Evolutionary conservation across 2,329 filamentous ascomycete genomes (phyloP), one percentile per base, ranked within the genome.

Genomic region (Hymenoscyphus infarciens): DNA sequence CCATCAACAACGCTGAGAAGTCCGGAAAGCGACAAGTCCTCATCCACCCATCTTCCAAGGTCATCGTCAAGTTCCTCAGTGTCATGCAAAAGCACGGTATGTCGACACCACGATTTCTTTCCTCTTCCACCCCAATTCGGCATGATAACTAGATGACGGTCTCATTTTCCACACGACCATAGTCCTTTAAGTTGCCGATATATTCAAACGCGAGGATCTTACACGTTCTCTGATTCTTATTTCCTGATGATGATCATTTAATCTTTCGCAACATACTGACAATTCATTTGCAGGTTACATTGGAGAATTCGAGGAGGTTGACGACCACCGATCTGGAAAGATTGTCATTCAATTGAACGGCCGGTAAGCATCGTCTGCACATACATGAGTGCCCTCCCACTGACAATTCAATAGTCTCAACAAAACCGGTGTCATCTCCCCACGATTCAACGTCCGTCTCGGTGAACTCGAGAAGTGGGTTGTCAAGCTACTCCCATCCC

Each of bases 1-100:
- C 88, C 85, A 98, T 99, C 90, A 99, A 99, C 92, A 99, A 99
- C 82, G 95, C 95, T 86, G 96, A 99, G 88, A 98, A 99, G 90
- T 86, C 91, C 75, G 95, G 89, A 84, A 98, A 98, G 90, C 93
- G 95, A 78, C 95, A 99, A 85, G 95, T 98, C 79, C 78, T 99
- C 80, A 97, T 99, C 87, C 89, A 93, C 77, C 95, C 96, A 75
- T 90, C 87, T 81, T 98, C 95, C 82, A 99, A 99, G 91, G 95
- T 99, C 86, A 99, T 99, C 77, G 84, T 96, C 86, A 98, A 98
- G 88, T 99, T 98, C 89, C 86, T 99, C 78, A 86, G 86, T 79
- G 94, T 98, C 81, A 99, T 99, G 95, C 95, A 99, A 86, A 92
- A 91, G 82, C 95, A 99, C 85, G 95, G 95, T 98, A 95, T 71